Evolutionary conservation across 805 yeast species (phyloP), one percentile per base, ranked within the genome.

Genomic region (Starmera caribaea): DNA sequence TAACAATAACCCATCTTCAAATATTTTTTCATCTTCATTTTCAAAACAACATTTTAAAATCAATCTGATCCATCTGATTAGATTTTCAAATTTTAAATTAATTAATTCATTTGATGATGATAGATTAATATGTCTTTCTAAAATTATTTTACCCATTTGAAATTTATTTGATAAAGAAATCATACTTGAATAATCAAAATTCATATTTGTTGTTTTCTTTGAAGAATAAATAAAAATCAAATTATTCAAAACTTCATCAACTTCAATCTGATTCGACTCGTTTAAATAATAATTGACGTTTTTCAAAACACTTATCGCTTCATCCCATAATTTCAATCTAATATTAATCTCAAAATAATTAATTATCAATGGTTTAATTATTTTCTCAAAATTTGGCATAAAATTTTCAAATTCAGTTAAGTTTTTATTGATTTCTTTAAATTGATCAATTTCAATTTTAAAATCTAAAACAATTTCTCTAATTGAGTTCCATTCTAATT

Each of bases 291-390:
- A 21, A 5, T 5, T 21, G 26, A 21, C 26, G 26, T 42, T 46
- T 13, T 49, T 44, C 2, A 62, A 31, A 12, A 59, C 42, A 0
- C 49, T 34, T 11, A 45, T 38, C 3, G 54, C 45, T 9, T 51
- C 43, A 4, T 36, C 36, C 41, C 49, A 49, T 35, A 59, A 54
- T 10, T 45, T 49, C 13, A 53, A 33, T 15, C 39, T 42, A 3
- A 60, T 21, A 14, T 55, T 53, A 5, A 53, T 39, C 34, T 59
- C 60, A 36, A 47, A 55, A 8, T 51, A 46, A 27, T 55, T 46
- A 4, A 45, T 24, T 14, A 55, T 38, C 11, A 48, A 41, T 28
- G 57, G 58, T 15, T 48, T 33, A 9, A 49, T 44, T 36, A 56
- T 51, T 16, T 39, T 39, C 11, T 21, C 26, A 21, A 21, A 21